These are phyloP conservation scores for Globisporangium radiosum DNA, from an alignment of 352 stramenopile species.

Conservation along the genomic window DNA sequence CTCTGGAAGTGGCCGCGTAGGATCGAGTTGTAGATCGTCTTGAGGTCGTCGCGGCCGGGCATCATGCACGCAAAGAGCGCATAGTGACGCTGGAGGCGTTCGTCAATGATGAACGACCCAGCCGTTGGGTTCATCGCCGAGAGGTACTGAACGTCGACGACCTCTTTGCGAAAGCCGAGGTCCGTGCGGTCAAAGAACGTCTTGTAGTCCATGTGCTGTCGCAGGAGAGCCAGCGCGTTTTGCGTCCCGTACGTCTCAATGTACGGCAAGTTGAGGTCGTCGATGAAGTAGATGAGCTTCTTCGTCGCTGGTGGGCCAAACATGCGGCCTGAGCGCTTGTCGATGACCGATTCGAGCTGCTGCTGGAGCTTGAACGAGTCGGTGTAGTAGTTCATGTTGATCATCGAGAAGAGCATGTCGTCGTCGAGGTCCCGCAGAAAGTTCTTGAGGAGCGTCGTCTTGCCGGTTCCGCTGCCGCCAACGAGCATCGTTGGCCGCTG, in stretches of 20 bases:
- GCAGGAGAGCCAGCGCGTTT: constrained; percentile 92
- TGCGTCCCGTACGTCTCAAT: constrained; percentile 97
- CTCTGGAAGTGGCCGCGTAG: constrained; percentile 92
- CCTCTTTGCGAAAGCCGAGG: constrained; percentile 95
- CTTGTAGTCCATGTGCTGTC: constrained; percentile 95
- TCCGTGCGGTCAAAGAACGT: constrained; percentile 95
- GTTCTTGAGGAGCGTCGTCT: constrained; percentile 96
- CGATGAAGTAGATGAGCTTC: constrained; percentile 95
- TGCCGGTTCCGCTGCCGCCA: constrained; percentile 94
- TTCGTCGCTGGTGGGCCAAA: constrained; percentile 95
- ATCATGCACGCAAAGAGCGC: constrained; percentile 95
- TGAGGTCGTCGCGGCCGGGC: constrained; percentile 91
- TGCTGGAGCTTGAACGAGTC: constrained; percentile 93
- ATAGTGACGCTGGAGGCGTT: constrained; percentile 94
- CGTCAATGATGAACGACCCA: constrained; percentile 96
- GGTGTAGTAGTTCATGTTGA: constrained; percentile 98
- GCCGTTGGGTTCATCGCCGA: constrained; percentile 96
- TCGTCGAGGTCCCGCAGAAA: constrained; percentile 89
- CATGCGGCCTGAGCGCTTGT: constrained; percentile 93
- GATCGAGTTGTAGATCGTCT: constrained; percentile 95
- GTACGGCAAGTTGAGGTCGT: constrained; percentile 96
- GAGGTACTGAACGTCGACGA: constrained; percentile 95
- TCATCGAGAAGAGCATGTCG: constrained; percentile 94
- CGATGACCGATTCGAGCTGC: constrained; percentile 95
- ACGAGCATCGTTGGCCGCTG: constrained; percentile 95